These are phyloP conservation scores for Tricholoma furcatifolium DNA, from an alignment of 768 basidiomycete species.

Conservation along the genomic window DNA sequence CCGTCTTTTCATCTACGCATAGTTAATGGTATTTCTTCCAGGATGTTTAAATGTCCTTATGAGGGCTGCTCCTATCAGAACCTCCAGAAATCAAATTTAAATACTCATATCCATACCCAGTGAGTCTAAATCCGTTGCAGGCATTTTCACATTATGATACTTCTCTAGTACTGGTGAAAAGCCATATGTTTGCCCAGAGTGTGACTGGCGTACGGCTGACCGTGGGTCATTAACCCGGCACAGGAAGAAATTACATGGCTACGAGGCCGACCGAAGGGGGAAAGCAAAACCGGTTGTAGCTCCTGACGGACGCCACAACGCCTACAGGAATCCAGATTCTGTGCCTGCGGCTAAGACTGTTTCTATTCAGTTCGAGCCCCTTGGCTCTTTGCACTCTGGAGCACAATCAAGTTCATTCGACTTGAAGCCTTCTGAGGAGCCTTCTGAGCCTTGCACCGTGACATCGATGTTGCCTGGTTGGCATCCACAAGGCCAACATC, in stretches of 20 bases:
- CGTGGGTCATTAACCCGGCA: slow-evolving; percentile 30
- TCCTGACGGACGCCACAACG: background rate
- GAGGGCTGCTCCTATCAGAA: slow-evolving; percentile 25
- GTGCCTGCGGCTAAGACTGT: too few relatives aligned
- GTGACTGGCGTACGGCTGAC: slow-evolving; percentile 27
- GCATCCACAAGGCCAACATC: too few relatives aligned
- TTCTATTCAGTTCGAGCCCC: too few relatives aligned
- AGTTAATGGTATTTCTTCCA: slow-evolving; percentile 4
- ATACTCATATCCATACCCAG: slow-evolving; percentile 31
- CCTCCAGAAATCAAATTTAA: slow-evolving; percentile 29
- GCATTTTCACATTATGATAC: background rate
- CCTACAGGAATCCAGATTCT: background rate
- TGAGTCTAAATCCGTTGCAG: slow-evolving; percentile 10
- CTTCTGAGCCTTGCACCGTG: too few relatives aligned
- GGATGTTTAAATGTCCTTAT: slow-evolving; percentile 28
- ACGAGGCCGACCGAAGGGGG: slow-evolving; percentile 13
- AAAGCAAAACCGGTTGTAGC: slow-evolving; percentile 2
- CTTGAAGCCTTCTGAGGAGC: too few relatives aligned
- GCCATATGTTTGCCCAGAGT: slow-evolving; percentile 24
- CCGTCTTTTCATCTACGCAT: background rate
- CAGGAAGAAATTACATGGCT: slow-evolving; percentile 27
- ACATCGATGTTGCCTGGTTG: too few relatives aligned
- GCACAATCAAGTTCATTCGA: too few relatives aligned
- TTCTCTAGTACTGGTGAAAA: slow-evolving; percentile 26
- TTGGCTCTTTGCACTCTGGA: too few relatives aligned